Evolutionary conservation across 164 flowering plant species (phyloP).

Genomic region (Nymphaea colorata): DNA sequence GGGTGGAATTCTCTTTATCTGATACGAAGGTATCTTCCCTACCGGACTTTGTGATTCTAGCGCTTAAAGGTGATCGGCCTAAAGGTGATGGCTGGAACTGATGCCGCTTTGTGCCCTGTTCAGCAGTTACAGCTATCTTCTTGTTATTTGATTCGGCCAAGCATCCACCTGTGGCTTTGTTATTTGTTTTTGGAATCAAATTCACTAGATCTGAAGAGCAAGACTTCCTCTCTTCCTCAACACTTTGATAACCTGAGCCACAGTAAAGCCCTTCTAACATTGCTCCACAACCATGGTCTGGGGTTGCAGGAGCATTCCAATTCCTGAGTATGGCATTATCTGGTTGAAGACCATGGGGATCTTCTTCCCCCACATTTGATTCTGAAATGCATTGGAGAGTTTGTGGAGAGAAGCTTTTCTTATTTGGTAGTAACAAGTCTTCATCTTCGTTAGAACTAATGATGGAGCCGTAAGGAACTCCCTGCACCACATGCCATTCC

Average conservation of each 20-base stretch:
- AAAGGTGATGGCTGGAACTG: neutral
- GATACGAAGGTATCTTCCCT: neutral
- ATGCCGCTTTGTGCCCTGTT: neutral
- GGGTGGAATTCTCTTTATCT: neutral
- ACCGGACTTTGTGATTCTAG: neutral
- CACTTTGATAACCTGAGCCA: neutral
- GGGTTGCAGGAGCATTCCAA: neutral
- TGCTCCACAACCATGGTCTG: neutral
- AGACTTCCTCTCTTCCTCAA: neutral
- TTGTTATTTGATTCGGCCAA: neutral
- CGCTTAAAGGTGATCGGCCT: neutral
- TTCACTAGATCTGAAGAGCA: neutral
- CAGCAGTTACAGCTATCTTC: neutral
- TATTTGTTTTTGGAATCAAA: neutral
- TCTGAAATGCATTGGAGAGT: neutral
- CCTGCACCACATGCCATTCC: too few relatives aligned
- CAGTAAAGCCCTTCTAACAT: neutral
- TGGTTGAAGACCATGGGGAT: neutral
- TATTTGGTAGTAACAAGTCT: too few relatives aligned
- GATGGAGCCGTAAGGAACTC: too few relatives aligned
- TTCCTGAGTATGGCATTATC: neutral
- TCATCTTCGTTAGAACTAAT: too few relatives aligned
- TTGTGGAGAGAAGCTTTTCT: neutral
- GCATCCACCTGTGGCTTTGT: neutral
- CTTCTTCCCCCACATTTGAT: neutral